Conservation (phyloP, 2,329 filamentous ascomycete species). For the Alternaria sp. region DNA sequence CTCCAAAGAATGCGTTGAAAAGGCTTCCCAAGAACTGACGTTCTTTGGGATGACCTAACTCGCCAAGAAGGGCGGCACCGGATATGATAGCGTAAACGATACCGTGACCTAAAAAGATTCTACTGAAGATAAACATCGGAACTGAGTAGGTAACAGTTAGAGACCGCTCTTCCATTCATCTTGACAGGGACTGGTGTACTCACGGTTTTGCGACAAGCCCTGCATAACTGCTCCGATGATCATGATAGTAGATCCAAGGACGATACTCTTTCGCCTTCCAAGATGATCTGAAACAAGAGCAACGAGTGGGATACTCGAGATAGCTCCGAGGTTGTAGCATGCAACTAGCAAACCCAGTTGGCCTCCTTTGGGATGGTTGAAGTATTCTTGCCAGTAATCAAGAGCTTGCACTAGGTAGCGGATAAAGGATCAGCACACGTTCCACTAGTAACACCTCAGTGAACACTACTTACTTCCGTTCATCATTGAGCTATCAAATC, state of each 20-base stretch:
- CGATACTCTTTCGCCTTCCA: constrained; percentile 66
- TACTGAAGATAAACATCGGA: constrained; percentile 65
- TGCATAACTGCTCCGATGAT: constrained; percentile 66
- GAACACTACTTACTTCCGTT: neutral
- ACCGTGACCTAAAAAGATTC: constrained; percentile 73
- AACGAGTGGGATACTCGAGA: constrained; percentile 67
- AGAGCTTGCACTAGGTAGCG: constrained; percentile 50
- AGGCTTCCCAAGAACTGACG: constrained; percentile 71
- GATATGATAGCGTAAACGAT: constrained; percentile 71
- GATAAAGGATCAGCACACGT: constrained; percentile 39
- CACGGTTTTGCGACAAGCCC: constrained; percentile 58
- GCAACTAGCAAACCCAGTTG: constrained; percentile 66
- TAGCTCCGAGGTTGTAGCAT: constrained; percentile 68
- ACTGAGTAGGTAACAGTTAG: constrained; percentile 25
- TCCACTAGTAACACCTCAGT: neutral
- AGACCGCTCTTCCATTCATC: no score
- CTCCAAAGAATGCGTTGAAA: constrained; percentile 74
- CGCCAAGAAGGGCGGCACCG: constrained; percentile 70
- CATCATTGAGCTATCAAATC: constrained; percentile 56
- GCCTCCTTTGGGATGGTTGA: constrained; percentile 57
- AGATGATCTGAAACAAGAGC: constrained; percentile 64
- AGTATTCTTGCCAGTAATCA: constrained; percentile 56
- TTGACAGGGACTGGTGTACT: constrained; percentile 4
- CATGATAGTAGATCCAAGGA: constrained; percentile 65
- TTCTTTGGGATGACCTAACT: constrained; percentile 74